Evolutionary conservation across 768 basidiomycete genomes (phyloP).

Genomic region (Leccinellum albellum): DNA sequence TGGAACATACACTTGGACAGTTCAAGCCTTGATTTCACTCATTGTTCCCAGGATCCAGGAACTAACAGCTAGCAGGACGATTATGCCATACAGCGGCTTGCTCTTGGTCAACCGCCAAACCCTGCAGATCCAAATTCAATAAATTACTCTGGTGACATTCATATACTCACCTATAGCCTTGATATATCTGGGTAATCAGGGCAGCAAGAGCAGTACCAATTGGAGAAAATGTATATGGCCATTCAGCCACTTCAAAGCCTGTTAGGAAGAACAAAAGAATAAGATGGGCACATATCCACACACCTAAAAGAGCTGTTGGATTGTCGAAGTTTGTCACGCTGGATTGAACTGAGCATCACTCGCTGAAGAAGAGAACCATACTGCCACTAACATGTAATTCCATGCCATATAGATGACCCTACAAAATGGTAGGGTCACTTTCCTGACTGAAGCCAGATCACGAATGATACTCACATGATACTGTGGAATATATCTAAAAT

Average conservation of each 20-base stretch:
- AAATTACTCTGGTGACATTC: not conserved
- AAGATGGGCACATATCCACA: not conserved
- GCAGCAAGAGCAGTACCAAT: slow-evolving; percentile 45
- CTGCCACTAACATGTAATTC: slow-evolving; percentile 9
- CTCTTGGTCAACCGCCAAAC: slow-evolving; percentile 10
- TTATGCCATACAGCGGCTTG: not conserved
- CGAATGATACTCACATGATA: not conserved
- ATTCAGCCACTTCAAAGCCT: slow-evolving; percentile 35
- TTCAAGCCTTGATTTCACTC: not conserved
- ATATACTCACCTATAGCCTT: slow-evolving; percentile 40
- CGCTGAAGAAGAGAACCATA: too few species aligned
- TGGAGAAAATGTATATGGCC: slow-evolving; percentile 51
- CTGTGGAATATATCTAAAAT: not conserved
- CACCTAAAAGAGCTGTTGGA: not conserved
- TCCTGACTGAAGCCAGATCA: too few species aligned
- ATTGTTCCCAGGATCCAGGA: not conserved
- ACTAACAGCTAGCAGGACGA: not conserved
- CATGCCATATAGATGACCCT: slow-evolving; percentile 19
- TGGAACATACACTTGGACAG: not conserved
- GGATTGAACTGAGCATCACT: not conserved
- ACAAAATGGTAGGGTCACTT: too few species aligned
- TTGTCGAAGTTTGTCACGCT: slow-evolving; percentile 3
- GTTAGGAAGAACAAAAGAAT: not conserved
- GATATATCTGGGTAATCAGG: slow-evolving; percentile 46
- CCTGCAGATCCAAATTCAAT: not conserved